These are phyloP conservation scores for Brassica juncea DNA, from an alignment of 345 rosid genomes.

Conservation along the genomic window DNA sequence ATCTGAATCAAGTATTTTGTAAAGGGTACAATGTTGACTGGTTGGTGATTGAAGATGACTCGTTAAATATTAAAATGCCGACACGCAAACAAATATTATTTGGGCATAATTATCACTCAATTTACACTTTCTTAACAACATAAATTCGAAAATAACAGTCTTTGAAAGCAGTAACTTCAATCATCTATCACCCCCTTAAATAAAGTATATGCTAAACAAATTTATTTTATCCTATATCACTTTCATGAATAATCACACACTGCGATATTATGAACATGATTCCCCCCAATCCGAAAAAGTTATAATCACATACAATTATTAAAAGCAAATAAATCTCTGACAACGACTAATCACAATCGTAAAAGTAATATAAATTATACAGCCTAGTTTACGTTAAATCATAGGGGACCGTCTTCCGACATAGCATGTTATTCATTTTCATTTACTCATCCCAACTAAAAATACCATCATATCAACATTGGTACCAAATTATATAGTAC, in stretches of 20 bases:
- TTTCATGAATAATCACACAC: constrained; percentile 23
- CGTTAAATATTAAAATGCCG: neutral
- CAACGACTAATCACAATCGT: constrained; percentile 15
- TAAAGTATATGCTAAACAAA: constrained; percentile 23
- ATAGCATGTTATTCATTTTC: constrained; percentile 22
- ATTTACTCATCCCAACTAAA: constrained; percentile 24
- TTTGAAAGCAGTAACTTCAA: constrained; percentile 31
- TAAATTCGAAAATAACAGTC: neutral
- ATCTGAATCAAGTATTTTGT: constrained; percentile 19
- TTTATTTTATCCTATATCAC: constrained; percentile 29
- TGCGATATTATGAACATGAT: constrained; percentile 30
- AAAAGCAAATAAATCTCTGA: constrained; percentile 15
- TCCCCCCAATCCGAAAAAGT: constrained; percentile 30
- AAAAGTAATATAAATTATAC: neutral
- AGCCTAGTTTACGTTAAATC: constrained; percentile 14
- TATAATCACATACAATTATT: constrained; percentile 9
- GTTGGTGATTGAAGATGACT: constrained; percentile 32
- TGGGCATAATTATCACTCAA: neutral
- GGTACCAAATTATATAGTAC: neutral
- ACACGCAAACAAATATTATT: constrained; percentile 6
- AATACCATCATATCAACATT: neutral
- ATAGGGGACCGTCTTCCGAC: constrained; percentile 31
- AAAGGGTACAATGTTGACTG: constrained; percentile 30
- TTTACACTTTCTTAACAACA: neutral
- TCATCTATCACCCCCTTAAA: constrained; percentile 22